phyloP scores from a whole-genome alignment of 768 basidiomycete genomes.

The Mycena pura region DNA sequence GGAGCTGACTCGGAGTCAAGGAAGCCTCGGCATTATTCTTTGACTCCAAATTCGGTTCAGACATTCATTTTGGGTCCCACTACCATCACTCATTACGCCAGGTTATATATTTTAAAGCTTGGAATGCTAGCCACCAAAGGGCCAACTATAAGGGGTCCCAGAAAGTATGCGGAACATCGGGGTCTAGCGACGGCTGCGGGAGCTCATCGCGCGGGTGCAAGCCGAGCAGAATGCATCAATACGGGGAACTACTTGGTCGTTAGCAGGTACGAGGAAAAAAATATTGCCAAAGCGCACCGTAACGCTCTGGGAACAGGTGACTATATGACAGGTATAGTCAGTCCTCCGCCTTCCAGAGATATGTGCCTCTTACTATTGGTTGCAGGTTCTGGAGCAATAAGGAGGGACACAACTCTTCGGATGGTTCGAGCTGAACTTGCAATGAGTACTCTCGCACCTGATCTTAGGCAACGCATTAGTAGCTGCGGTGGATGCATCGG shows the following conservation, averaged over 20 bases:
- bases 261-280: not conserved
- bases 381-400: conserved; percentile 50
- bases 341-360: conserved; percentile 5
- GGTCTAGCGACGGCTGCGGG: conserved; percentile 11
- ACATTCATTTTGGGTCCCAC: no score
- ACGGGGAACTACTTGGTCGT: conserved; percentile 45
- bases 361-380: conserved; percentile 63
- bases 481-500: conserved; percentile 14
- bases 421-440: conserved; percentile 64
- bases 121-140: no score
- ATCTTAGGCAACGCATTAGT: conserved; percentile 44
- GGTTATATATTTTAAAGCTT: no score
- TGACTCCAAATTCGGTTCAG: no score
- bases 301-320: conserved; percentile 53
- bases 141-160: no score
- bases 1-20: no score
- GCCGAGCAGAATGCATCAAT: conserved; percentile 50
- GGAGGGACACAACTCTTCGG: conserved; percentile 49
- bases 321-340: conserved; percentile 32
- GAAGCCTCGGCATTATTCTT: no score
- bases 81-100: no score
- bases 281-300: conserved; percentile 40
- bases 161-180: no score
- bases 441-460: conserved; percentile 49
- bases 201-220: conserved; percentile 39